These are phyloP conservation scores for Ramularia collo-cygni DNA, from an alignment of 2,329 filamentous ascomycete species.

Conservation along the genomic window DNA sequence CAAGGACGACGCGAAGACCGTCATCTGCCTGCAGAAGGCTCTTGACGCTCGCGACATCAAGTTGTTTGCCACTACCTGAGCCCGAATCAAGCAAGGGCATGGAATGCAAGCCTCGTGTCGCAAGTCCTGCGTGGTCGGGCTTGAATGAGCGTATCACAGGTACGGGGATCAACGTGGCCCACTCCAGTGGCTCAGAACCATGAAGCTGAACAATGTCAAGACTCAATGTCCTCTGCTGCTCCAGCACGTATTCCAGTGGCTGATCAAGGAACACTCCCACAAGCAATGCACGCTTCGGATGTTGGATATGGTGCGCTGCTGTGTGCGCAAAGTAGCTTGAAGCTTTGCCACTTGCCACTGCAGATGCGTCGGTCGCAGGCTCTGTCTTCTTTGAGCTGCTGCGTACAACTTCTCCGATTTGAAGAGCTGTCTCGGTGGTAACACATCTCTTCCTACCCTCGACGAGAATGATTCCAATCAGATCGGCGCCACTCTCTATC, in stretches of 20 bases:
- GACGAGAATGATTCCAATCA: slow-evolving; percentile 89
- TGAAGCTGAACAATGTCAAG: slow-evolving; percentile 92
- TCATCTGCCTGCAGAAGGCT: slow-evolving; percentile 58
- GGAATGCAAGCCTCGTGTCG: slow-evolving; percentile 70
- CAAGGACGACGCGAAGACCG: slow-evolving; percentile 70
- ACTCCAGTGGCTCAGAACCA: slow-evolving; percentile 85
- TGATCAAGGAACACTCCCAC: slow-evolving; percentile 95
- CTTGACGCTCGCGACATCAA: slow-evolving; percentile 66
- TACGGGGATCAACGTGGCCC: slow-evolving; percentile 81
- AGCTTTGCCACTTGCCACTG: slow-evolving; percentile 28
- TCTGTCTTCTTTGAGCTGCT: slow-evolving; percentile 36
- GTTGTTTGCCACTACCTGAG: slow-evolving; percentile 67
- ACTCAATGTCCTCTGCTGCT: slow-evolving; percentile 65
- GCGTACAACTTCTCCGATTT: slow-evolving; percentile 75
- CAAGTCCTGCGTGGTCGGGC: slow-evolving; percentile 65
- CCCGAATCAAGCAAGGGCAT: slow-evolving; percentile 83
- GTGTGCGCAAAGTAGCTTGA: slow-evolving; percentile 67
- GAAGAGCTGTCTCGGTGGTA: slow-evolving; percentile 65
- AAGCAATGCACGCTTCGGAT: slow-evolving; percentile 61
- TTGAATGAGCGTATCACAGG: slow-evolving; percentile 85
- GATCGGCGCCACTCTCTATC: slow-evolving; percentile 78
- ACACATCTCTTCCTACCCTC: slow-evolving; percentile 75
- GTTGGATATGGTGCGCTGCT: slow-evolving; percentile 38
- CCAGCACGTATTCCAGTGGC: slow-evolving; percentile 71
- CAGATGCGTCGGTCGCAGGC: slow-evolving; percentile 13